Conservation (phyloP, 2,329 filamentous ascomycete species). For the Penicillium rolfsii region DNA sequence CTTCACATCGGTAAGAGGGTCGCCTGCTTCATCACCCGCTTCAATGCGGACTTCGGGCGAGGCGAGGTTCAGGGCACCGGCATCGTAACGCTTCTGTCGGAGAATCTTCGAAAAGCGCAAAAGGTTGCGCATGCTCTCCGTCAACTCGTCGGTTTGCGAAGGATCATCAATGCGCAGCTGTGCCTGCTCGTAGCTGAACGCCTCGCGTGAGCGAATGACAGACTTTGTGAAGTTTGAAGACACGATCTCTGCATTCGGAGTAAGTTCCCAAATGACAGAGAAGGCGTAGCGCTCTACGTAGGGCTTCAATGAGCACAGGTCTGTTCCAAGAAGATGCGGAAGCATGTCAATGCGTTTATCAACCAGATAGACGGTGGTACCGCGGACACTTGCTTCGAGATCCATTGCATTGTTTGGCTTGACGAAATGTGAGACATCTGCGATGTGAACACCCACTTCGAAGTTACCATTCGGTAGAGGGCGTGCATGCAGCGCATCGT, state of each 20-base stretch:
- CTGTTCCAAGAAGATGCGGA: constrained; percentile 91
- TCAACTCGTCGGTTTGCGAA: constrained; percentile 86
- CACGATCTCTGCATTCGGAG: constrained; percentile 80
- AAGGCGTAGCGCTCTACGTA: constrained; percentile 95
- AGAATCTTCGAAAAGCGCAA: constrained; percentile 90
- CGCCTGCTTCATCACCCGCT: constrained; percentile 90
- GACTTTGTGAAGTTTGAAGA: constrained; percentile 92
- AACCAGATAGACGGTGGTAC: constrained; percentile 95
- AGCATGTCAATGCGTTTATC: constrained; percentile 99
- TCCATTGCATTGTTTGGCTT: constrained; percentile 98
- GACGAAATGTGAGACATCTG: constrained; percentile 98
- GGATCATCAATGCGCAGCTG: constrained; percentile 90
- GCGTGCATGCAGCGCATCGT: constrained; percentile 90
- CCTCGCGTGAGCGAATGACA: constrained; percentile 93
- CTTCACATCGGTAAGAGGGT: constrained; percentile 87
- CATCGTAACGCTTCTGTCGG: constrained; percentile 93
- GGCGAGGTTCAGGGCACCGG: constrained; percentile 90
- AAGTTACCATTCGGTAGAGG: constrained; percentile 87
- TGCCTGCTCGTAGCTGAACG: constrained; percentile 96
- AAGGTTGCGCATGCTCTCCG: constrained; percentile 82
- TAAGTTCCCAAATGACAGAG: constrained; percentile 86
- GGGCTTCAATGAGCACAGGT: constrained; percentile 93
- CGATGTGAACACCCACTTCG: constrained; percentile 97
- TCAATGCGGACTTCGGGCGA: constrained; percentile 98
- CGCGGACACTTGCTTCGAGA: constrained; percentile 86